Conservation (phyloP, 1,284 basidiomycete genomes). For the Blastosporella zonata region DNA sequence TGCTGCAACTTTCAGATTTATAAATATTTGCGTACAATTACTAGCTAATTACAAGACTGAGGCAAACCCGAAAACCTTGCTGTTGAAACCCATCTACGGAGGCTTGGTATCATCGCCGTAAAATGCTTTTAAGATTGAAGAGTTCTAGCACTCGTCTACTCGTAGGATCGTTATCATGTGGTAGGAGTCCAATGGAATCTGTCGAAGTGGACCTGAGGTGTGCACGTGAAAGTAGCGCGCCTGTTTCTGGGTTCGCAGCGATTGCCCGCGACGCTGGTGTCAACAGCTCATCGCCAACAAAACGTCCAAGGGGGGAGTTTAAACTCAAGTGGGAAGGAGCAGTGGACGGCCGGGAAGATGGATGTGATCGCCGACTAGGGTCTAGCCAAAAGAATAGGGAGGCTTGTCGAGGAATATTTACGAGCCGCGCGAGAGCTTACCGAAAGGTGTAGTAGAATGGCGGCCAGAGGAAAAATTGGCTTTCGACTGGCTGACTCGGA, state of each 20-base stretch:
- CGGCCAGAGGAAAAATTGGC: conserved; percentile 36
- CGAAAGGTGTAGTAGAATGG: conserved; percentile 23
- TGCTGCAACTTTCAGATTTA: too few relatives aligned
- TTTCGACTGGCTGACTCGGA: conserved; percentile 58
- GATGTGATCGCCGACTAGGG: conserved; percentile 23
- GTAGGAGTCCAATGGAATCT: conserved; percentile 34
- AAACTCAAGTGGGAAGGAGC: conserved; percentile 36
- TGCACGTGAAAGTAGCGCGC: conserved; percentile 17
- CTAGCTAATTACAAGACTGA: too few relatives aligned
- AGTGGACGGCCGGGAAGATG: conserved; percentile 39
- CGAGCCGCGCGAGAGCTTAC: conserved; percentile 15
- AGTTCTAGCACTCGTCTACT: conserved; percentile 37
- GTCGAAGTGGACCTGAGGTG: conserved; percentile 44
- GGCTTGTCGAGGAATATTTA: conserved; percentile 15
- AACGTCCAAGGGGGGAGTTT: conserved; percentile 23
- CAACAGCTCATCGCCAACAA: conserved; percentile 17
- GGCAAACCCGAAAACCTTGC: background rate
- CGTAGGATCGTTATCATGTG: conserved; percentile 27
- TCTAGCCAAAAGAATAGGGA: conserved; percentile 18
- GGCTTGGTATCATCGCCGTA: conserved; percentile 15
- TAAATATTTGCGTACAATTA: background rate
- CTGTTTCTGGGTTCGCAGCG: conserved; percentile 9
- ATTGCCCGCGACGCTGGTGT: conserved; percentile 3
- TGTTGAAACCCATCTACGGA: background rate
- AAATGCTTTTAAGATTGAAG: conserved; percentile 26